Conservation (phyloP, 2,329 filamentous ascomycete species). For the Diaporthe sp. region DNA sequence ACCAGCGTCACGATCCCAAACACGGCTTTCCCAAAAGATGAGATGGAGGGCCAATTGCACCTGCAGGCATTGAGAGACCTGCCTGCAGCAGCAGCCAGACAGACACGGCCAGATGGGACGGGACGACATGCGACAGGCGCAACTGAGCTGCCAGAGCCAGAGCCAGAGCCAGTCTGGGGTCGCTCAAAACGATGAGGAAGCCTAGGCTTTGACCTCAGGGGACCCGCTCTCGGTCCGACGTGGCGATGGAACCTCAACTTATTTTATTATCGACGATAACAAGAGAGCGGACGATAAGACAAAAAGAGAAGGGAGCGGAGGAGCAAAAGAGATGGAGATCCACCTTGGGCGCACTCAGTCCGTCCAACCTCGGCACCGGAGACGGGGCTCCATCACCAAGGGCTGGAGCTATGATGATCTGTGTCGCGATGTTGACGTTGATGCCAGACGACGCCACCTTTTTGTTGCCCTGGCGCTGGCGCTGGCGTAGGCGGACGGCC, state of each 20-base stretch:
- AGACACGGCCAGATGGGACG: not conserved
- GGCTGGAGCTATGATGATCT: not conserved
- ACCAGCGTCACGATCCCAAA: slow-evolving; percentile 7
- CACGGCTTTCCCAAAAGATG: not conserved
- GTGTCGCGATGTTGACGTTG: not conserved
- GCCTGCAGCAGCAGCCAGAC: slow-evolving; percentile 7
- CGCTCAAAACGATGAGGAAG: slow-evolving; percentile 12
- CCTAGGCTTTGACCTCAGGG: not conserved
- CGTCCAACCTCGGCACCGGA: slow-evolving; percentile 22
- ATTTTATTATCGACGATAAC: slow-evolving; percentile 9
- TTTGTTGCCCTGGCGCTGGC: not conserved
- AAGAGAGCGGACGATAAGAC: not conserved
- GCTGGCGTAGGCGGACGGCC: not conserved
- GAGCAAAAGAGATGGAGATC: not conserved
- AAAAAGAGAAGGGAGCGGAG: not conserved
- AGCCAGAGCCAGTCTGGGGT: not conserved
- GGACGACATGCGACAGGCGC: not conserved
- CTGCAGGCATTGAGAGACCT: slow-evolving; percentile 12
- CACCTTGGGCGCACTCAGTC: slow-evolving; percentile 1
- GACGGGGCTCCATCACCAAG: not conserved
- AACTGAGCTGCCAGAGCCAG: not conserved
- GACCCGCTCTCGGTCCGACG: slow-evolving; percentile 26
- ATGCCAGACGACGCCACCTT: not conserved
- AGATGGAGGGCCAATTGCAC: not conserved
- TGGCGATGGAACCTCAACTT: slow-evolving; percentile 27